phyloP scores from a whole-genome alignment of 1,139 yeast species.

The Hyphopichia wangnamkhiaoensis region DNA sequence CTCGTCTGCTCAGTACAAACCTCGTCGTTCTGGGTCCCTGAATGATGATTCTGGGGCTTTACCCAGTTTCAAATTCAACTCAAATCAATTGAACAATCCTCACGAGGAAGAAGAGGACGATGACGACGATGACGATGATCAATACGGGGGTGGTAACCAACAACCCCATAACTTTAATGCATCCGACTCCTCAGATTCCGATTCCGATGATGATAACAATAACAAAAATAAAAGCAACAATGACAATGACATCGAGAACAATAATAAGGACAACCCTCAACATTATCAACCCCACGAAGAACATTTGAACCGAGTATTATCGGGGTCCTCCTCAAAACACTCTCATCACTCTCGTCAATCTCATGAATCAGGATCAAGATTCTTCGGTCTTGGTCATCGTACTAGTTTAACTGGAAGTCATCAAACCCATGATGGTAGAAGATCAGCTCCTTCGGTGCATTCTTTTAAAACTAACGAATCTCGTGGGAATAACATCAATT shows the following conservation, averaged over 20 bases:
- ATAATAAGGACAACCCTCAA: not conserved
- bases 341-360: not conserved
- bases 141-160: constrained; percentile 3
- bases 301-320: not conserved
- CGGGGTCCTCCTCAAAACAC: not conserved
- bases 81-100: constrained; percentile 1
- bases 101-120: constrained; percentile 8
- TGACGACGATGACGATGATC: constrained; percentile 10
- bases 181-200: not conserved
- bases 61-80: constrained; percentile 17
- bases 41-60: constrained; percentile 11
- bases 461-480: constrained; percentile 5
- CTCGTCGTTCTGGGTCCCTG: constrained; percentile 3
- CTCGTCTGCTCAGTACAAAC: constrained; percentile 1
- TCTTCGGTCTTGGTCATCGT: not conserved
- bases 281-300: not conserved
- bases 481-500: constrained; percentile 2
- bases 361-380: not conserved
- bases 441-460: not conserved
- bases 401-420: not conserved
- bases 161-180: not conserved
- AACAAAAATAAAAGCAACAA: not conserved
- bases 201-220: not conserved
- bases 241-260: not conserved
- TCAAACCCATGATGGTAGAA: not conserved